phyloP scores from a whole-genome alignment of 2,329 filamentous ascomycete genomes.

The Alternaria brassicae region DNA sequence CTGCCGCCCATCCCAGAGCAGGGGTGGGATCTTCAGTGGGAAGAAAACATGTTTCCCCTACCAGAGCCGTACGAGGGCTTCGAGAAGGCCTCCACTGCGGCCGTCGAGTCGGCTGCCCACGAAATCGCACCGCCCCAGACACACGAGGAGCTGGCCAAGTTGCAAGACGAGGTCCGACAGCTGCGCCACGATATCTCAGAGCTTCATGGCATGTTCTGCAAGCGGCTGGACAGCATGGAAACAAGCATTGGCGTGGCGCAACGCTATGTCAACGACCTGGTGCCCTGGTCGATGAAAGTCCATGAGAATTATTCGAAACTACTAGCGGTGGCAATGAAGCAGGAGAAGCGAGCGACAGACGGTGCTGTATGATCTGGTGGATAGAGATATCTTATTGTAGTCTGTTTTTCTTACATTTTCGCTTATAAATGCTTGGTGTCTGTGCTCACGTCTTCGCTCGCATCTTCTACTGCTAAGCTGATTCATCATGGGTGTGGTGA shows the following conservation, averaged over 20 bases:
- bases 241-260: background rate
- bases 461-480: too few relatives aligned
- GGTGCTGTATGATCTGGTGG: background rate
- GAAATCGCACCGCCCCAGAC: background rate
- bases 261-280: conserved; percentile 18
- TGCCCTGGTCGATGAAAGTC: conserved; percentile 21
- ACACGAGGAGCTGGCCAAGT: conserved; percentile 1
- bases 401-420: too few relatives aligned
- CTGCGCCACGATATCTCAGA: conserved; percentile 8
- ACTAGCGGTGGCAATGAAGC: conserved; percentile 5
- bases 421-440: too few relatives aligned
- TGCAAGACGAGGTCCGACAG: conserved; percentile 1
- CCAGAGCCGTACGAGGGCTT: conserved; percentile 5
- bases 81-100: background rate
- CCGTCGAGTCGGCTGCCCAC: background rate
- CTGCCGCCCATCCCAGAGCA: background rate
- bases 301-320: conserved; percentile 20
- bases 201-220: conserved; percentile 9
- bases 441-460: too few relatives aligned
- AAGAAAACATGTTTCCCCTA: background rate
- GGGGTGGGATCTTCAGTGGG: conserved; percentile 6
- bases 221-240: conserved; percentile 17
- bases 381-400: too few relatives aligned
- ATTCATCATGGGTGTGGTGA: too few relatives aligned
- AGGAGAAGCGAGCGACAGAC: background rate